These are phyloP conservation scores for Globisporangium cylindrosporum DNA, from an alignment of 352 stramenopile genomes.

Conservation along the genomic window DNA sequence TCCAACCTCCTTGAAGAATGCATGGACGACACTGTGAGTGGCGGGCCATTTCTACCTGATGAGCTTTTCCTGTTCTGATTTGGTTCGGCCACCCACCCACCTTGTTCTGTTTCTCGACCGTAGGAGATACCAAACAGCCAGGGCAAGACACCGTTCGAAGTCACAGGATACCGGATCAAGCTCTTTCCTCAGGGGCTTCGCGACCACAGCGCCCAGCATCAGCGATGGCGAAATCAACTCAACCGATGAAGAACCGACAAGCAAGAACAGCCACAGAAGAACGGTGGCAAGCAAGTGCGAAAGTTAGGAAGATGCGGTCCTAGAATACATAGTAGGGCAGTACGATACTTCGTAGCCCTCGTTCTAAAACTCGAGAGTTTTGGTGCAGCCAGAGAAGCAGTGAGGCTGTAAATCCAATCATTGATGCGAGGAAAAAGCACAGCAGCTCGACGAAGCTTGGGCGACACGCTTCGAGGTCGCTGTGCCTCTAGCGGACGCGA, in stretches of 20 bases:
- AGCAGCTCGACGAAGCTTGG: too few species aligned
- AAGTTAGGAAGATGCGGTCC: too few species aligned
- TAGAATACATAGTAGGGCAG: too few species aligned
- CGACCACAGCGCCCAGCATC: not conserved
- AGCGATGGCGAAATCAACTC: constrained; percentile 3
- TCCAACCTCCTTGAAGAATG: constrained; percentile 44
- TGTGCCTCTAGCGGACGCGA: too few species aligned
- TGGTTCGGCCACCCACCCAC: not conserved
- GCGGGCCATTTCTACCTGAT: not conserved
- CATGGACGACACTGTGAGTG: constrained; percentile 31
- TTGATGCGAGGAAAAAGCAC: too few species aligned
- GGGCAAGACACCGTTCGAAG: constrained; percentile 38
- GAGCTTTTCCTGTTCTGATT: not conserved
- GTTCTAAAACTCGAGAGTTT: too few species aligned
- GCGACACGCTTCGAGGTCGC: too few species aligned
- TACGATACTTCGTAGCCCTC: too few species aligned
- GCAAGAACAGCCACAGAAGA: too few species aligned
- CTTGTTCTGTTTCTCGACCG: not conserved
- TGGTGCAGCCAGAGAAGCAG: too few species aligned
- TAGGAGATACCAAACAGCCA: constrained; percentile 40
- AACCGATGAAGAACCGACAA: not conserved
- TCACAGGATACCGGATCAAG: constrained; percentile 38
- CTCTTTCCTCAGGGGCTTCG: constrained; percentile 30
- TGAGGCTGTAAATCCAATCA: too few species aligned
- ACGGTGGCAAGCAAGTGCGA: too few species aligned